Percentiles rank a stretch among this genome's conserved stretches.
Evolutionary conservation across 2,329 filamentous ascomycete genomes (phyloP).

Genomic region (Fusarium sp.): DNA sequence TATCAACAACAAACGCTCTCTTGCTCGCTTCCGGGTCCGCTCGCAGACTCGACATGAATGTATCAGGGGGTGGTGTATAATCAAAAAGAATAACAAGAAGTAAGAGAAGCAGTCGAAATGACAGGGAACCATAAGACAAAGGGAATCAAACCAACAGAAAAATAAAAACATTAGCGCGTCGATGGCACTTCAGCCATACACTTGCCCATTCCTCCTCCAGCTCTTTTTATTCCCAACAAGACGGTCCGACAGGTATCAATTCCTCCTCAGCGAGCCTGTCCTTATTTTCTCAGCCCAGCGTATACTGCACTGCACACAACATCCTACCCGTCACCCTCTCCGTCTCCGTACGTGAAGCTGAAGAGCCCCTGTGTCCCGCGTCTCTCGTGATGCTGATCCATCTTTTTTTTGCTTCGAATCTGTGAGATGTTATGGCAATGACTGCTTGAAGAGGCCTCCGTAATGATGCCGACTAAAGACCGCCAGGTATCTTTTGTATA

Average conservation of each 20-base stretch:
- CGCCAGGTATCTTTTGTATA: conserved; percentile 42
- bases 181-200: conserved; percentile 41
- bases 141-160: conserved; percentile 45
- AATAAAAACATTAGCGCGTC: conserved; percentile 29
- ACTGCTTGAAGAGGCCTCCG: conserved; percentile 45
- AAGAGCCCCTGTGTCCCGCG: conserved; percentile 42
- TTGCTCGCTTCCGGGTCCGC: conserved; percentile 49
- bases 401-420: conserved; percentile 51
- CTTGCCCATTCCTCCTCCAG: conserved; percentile 24
- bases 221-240: conserved; percentile 19
- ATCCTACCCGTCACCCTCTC: conserved; percentile 32
- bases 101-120: conserved; percentile 39
- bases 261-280: conserved; percentile 2
- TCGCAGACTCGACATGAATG: conserved; percentile 52
- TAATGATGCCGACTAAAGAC: conserved; percentile 32
- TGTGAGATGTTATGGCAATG: conserved; percentile 50
- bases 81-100: conserved; percentile 47
- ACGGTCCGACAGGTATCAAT: conserved; percentile 21
- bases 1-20: conserved; percentile 50
- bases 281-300: conserved; percentile 29
- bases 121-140: conserved; percentile 49
- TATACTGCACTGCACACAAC: conserved; percentile 25
- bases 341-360: conserved; percentile 34
- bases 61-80: conserved; percentile 53
- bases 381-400: conserved; percentile 46